Base-by-base conservation (phyloP, 495 filamentous ascomycete genomes). In the Tuber microsphaerosporum region DNA sequence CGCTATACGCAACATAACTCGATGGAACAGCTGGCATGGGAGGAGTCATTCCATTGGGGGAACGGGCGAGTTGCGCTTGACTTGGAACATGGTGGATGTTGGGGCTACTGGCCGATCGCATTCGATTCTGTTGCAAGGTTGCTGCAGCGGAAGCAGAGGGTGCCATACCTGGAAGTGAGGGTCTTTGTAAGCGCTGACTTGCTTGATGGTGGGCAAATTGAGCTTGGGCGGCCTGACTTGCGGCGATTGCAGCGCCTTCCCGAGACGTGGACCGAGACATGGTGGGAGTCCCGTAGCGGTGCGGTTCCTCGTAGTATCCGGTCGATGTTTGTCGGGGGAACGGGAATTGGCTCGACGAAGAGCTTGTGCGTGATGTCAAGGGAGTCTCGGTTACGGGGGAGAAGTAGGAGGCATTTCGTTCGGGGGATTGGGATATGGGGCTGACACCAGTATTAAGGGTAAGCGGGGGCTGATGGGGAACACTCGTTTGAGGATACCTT, bases 351-450 rank as follows among this genome's bases (percentile, higher is more conserved):
- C 86, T 87, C 3, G 89, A 88, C 71, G 89, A 88, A 73, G 92
- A 95, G 84, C 92, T 97, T 12, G 93, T 93, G 70, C 94, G 89
- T 9, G 91, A 91, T 2, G 93, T 96, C 19, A 87, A 88, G 31
- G 95, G 93, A 1, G 94, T 94, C 74, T 97, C 94, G 19, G 87
- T 88, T 16, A 89, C 88, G 1, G 95, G 95, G 1, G 94, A 97
- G 83, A 99, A 99, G 83, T 97, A 97, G 12, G 94, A 97, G 70
- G 73, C 81, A 74, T 83, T 91, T 89, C 41, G 87, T 87, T 81
- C 56, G 79, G 82, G 80, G 9, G 82, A 83, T 69, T 75, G 77
- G 20, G 77, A 74, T 71, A 79, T 73, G 65, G 77, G 73, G 70
- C 76, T 79, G 75, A 79, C 77, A 79, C 77, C 77, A 73, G 77